Evolutionary conservation across 2,329 filamentous ascomycete genomes (phyloP), one percentile per base, ranked within the genome.

Genomic region (Monosporascus cannonballus): DNA sequence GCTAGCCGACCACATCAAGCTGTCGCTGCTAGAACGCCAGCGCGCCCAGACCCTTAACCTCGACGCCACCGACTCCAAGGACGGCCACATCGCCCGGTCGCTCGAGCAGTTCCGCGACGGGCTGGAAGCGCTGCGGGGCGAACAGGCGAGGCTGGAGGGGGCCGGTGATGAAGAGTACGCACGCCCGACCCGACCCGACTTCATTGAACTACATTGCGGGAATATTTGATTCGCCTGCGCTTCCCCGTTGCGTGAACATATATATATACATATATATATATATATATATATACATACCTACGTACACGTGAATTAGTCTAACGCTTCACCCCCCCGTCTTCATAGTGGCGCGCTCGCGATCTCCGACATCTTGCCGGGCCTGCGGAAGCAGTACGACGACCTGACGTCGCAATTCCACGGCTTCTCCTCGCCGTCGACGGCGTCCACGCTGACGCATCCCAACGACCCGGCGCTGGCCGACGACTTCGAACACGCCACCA

Each of bases 1-100:
- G 51, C 84, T 97, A 53, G 90, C 92, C 65, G 94, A 99, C 74
- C 93, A 97, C 72, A 89, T 97, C 78, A 96, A 97, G 73, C 83
- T 97, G 56, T 96, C 92, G 15, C 80, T 99, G 17, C 84, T 97
- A 25, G 94, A 97, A 75, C 85, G 93, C 54, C 87, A 96, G 73
- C 86, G 93, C 54, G 90, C 92, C 48, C 84, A 90, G 63, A 88
- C 85, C 15, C 80, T 96, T 45, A 85, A 90, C 61, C 81, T 96
- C 52, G 83, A 90, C 54, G 83, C 83, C 54, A 83, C 83, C 49
- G 87, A 87, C 67, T 84, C 86, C 20, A 90, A 96, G 71, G 91
- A 96, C 73, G 87, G 87, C 41, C 89, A 96, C 69, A 92, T 97
- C 61, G 88, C 89, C 17, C 83, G 90, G 50, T 96, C 92, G 3